Percentiles rank a stretch among this genome's conserved stretches.
Evolutionary conservation across 73 alveolate species (phyloP).

Genomic region (Paramecium primaurelia): DNA sequence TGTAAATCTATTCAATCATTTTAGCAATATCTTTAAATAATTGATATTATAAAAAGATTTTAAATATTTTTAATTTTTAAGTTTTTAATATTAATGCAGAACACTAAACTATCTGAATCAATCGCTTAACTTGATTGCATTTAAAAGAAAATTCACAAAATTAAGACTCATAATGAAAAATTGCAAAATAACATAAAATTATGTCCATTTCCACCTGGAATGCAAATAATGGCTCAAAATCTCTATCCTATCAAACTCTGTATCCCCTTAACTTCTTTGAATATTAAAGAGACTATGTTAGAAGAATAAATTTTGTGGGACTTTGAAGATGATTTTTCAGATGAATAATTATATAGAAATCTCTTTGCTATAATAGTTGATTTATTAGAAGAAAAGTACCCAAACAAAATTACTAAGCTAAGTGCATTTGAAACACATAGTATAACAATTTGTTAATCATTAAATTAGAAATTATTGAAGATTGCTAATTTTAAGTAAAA

Average conservation of each 20-base stretch:
- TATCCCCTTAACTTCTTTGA: not conserved
- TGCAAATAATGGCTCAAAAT: not conserved
- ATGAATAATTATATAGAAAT: slow-evolving; percentile 3
- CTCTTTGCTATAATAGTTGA: slow-evolving; percentile 6
- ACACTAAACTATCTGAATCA: not conserved
- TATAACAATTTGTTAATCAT: not conserved
- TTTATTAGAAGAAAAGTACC: not conserved
- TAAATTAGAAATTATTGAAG: not conserved
- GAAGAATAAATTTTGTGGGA: slow-evolving; percentile 23
- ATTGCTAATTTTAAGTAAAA: not conserved
- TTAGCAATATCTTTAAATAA: slow-evolving; percentile 8
- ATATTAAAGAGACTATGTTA: not conserved
- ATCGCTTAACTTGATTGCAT: slow-evolving; percentile 14
- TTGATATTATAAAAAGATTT: not conserved
- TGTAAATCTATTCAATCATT: not conserved
- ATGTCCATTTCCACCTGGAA: slow-evolving; percentile 46
- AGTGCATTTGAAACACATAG: not conserved
- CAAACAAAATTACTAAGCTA: not conserved
- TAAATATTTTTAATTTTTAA: slow-evolving; percentile 5
- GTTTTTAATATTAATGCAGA: slow-evolving; percentile 3
- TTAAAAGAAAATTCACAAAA: slow-evolving; percentile 52
- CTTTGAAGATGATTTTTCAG: slow-evolving; percentile 14
- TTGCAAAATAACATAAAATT: slow-evolving; percentile 14
- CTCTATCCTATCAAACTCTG: not conserved
- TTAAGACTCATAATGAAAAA: slow-evolving; percentile 33